A percentile compares a stretch with the other conserved stretches of the same genome.
Evolutionary conservation across 78 protist species (phyloP).

Genomic region (Salpingoeca rosetta): DNA sequence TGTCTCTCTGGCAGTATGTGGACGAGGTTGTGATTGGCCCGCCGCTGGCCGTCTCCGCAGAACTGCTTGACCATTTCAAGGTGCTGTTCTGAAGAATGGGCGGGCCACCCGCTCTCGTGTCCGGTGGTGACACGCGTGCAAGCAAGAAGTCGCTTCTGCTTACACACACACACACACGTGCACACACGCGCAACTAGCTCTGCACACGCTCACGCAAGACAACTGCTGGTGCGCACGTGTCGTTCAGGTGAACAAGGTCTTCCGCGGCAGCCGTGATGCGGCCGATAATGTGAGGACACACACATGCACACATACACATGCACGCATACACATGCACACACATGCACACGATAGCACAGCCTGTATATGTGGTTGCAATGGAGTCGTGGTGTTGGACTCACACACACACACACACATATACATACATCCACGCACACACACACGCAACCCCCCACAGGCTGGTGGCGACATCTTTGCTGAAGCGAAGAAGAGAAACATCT

Average conservation of each 20-base stretch:
- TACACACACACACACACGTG: too few relatives aligned
- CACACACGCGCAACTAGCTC: too few relatives aligned
- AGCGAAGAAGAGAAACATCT: background rate
- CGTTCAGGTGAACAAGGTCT: background rate
- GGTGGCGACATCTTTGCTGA: background rate
- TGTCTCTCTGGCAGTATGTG: background rate
- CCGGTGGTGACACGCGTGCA: background rate
- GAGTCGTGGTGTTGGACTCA: background rate
- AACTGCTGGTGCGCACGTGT: background rate
- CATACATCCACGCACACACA: too few relatives aligned
- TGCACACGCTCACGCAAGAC: too few relatives aligned
- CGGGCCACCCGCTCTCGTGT: background rate
- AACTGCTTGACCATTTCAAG: constrained; percentile 10
- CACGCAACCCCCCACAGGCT: background rate
- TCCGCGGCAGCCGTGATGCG: background rate
- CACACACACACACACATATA: too few relatives aligned
- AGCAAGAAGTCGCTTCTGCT: too few relatives aligned
- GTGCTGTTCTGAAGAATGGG: too few relatives aligned
- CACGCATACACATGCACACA: background rate
- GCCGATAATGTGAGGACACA: background rate
- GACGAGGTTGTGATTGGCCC: constrained; percentile 8
- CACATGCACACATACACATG: background rate
- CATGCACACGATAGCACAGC: background rate
- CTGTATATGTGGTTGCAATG: background rate
- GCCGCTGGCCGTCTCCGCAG: background rate